Conservation (phyloP, 2,329 filamentous ascomycete genomes). For the Fusarium palustre region DNA sequence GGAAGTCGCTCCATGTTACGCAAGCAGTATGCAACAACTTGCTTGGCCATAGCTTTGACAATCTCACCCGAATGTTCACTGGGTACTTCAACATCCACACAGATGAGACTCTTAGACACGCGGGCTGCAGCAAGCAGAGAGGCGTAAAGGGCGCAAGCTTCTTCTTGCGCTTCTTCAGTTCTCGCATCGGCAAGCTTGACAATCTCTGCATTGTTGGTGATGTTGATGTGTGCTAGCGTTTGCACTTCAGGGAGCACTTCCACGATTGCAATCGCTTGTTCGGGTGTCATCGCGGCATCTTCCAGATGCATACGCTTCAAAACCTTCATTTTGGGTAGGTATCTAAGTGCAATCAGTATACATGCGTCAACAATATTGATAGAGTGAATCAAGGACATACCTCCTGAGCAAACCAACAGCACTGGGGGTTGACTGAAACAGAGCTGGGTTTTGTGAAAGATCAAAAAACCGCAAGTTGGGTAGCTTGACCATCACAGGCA, state of each 20-base stretch:
- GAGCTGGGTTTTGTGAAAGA: slow-evolving; percentile 85
- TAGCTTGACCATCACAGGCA: slow-evolving; percentile 78
- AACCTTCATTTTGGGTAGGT: slow-evolving; percentile 80
- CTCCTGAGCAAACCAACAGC: slow-evolving; percentile 80
- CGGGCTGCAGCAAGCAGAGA: slow-evolving; percentile 89
- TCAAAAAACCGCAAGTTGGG: slow-evolving; percentile 88
- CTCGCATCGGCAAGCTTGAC: slow-evolving; percentile 77
- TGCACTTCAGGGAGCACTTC: slow-evolving; percentile 89
- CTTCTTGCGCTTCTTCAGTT: slow-evolving; percentile 85
- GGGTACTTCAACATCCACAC: slow-evolving; percentile 92
- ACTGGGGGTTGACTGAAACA: slow-evolving; percentile 81
- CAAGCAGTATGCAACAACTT: slow-evolving; percentile 94
- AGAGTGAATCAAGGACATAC: slow-evolving; percentile 57
- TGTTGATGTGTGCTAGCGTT: slow-evolving; percentile 84
- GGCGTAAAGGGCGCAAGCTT: slow-evolving; percentile 92
- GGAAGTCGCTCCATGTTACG: slow-evolving; percentile 88
- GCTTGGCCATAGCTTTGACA: slow-evolving; percentile 90
- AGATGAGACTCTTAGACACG: slow-evolving; percentile 84
- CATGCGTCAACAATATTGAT: neutral
- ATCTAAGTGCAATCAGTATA: slow-evolving; percentile 56
- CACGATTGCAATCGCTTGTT: slow-evolving; percentile 90
- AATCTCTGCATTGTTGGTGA: slow-evolving; percentile 83
- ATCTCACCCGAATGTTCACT: slow-evolving; percentile 85
- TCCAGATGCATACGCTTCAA: slow-evolving; percentile 88
- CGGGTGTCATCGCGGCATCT: slow-evolving; percentile 84